Evolutionary conservation across 768 basidiomycete genomes (phyloP).

Genomic region (Lentinula edodes): DNA sequence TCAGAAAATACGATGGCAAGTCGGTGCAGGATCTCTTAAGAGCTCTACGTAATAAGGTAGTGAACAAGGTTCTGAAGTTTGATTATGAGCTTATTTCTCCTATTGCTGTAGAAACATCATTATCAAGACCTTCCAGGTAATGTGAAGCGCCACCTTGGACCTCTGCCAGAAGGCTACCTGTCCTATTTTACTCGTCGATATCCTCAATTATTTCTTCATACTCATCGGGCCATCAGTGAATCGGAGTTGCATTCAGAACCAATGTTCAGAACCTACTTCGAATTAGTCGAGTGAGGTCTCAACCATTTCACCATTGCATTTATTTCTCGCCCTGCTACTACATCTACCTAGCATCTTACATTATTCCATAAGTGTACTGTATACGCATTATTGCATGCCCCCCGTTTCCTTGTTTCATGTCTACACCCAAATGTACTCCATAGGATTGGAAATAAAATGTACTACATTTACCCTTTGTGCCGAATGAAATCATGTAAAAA

Average conservation of each 20-base stretch:
- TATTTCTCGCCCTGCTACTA: background rate
- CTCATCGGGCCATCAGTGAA: conserved; percentile 73
- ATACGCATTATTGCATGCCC: background rate
- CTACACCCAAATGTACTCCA: background rate
- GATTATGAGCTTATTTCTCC: background rate
- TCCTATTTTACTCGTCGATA: conserved; percentile 92
- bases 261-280: conserved; percentile 90
- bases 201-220: conserved; percentile 87
- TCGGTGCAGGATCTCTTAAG: conserved; percentile 90
- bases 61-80: background rate
- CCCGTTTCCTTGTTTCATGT: background rate
- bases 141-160: conserved; percentile 82
- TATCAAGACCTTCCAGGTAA: conserved; percentile 87
- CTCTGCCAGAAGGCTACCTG: conserved; percentile 90
- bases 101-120: conserved; percentile 10
- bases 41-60: conserved; percentile 86
- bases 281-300: conserved; percentile 44
- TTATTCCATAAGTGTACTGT: background rate
- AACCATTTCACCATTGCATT: background rate
- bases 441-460: background rate
- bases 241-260: conserved; percentile 75
- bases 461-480: background rate
- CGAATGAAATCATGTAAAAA: too few relatives aligned
- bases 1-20: conserved; percentile 90
- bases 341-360: background rate